Evolutionary conservation across 23 red algal species (phyloP).

Genomic region (Rhodosorus marinus): DNA sequence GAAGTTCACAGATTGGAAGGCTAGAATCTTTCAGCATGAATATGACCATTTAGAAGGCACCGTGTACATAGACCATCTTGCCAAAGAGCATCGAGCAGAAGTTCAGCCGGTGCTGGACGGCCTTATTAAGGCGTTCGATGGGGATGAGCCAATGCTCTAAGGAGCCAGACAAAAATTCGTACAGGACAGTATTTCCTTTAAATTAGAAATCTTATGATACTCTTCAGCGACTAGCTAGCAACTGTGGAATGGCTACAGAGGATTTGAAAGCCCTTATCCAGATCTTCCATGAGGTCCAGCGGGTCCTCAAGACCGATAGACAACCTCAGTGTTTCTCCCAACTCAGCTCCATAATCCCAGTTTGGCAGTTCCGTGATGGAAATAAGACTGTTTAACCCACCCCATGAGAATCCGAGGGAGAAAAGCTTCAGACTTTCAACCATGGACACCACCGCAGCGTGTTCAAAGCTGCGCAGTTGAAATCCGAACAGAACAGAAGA

Average conservation of each 20-base stretch:
- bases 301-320: slow-evolving; percentile 77
- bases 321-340: slow-evolving; percentile 66
- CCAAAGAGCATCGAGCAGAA: slow-evolving; percentile 29
- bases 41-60: slow-evolving; percentile 86
- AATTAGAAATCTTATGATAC: no score
- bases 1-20: slow-evolving; percentile 73
- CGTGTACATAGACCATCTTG: slow-evolving; percentile 63
- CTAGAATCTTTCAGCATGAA: slow-evolving; percentile 87
- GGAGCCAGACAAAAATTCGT: no score
- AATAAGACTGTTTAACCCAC: slow-evolving; percentile 77
- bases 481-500: slow-evolving; percentile 66
- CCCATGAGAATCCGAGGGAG: slow-evolving; percentile 78
- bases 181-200: no score
- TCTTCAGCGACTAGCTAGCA: no score
- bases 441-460: slow-evolving; percentile 42
- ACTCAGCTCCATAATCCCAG: slow-evolving; percentile 48
- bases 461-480: slow-evolving; percentile 57
- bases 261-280: slow-evolving; percentile 70
- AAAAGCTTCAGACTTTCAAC: slow-evolving; percentile 63
- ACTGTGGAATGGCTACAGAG: no score
- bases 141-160: no score
- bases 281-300: slow-evolving; percentile 54
- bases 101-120: neutral
- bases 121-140: neutral
- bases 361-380: slow-evolving; percentile 26